Evolutionary conservation across 75 land plant genomes (phyloP).

Genomic region (Azolla pinnata): DNA sequence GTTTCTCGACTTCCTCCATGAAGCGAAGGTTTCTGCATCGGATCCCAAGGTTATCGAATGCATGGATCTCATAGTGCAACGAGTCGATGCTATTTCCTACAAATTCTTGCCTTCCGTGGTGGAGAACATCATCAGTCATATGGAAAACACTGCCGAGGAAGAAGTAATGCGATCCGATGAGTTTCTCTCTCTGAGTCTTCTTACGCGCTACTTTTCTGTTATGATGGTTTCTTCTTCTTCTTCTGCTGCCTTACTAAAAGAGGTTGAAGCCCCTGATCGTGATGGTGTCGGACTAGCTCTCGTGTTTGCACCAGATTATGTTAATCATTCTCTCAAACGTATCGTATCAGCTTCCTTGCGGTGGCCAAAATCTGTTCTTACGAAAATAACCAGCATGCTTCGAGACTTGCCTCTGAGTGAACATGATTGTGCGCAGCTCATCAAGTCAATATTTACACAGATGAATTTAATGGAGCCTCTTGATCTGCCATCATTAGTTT

Average conservation of each 20-base stretch:
- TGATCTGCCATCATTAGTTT: constrained; percentile 67
- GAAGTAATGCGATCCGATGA: constrained; percentile 25
- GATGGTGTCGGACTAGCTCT: constrained; percentile 23
- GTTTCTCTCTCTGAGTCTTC: constrained; percentile 31
- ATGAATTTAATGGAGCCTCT: constrained; percentile 61
- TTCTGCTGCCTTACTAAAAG: too few species aligned
- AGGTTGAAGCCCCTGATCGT: constrained; percentile 23
- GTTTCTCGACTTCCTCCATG: constrained; percentile 12
- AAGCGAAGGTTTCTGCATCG: not conserved
- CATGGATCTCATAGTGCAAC: constrained; percentile 28
- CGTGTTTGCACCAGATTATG: constrained; percentile 25
- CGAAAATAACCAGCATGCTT: constrained; percentile 42
- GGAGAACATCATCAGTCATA: constrained; percentile 29
- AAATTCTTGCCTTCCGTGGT: constrained; percentile 19
- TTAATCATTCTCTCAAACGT: constrained; percentile 27
- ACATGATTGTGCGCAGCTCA: constrained; percentile 24
- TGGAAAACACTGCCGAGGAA: constrained; percentile 4
- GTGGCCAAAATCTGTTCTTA: constrained; percentile 54
- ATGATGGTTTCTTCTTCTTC: constrained; percentile 16
- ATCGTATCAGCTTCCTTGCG: constrained; percentile 20
- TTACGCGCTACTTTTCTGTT: constrained; percentile 26
- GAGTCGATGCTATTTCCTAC: constrained; percentile 23
- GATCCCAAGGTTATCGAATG: constrained; percentile 24
- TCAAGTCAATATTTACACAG: constrained; percentile 46
- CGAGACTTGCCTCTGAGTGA: constrained; percentile 29